Conservation (phyloP, 2,329 filamentous ascomycete genomes). For the Fusarium transvaalense region DNA sequence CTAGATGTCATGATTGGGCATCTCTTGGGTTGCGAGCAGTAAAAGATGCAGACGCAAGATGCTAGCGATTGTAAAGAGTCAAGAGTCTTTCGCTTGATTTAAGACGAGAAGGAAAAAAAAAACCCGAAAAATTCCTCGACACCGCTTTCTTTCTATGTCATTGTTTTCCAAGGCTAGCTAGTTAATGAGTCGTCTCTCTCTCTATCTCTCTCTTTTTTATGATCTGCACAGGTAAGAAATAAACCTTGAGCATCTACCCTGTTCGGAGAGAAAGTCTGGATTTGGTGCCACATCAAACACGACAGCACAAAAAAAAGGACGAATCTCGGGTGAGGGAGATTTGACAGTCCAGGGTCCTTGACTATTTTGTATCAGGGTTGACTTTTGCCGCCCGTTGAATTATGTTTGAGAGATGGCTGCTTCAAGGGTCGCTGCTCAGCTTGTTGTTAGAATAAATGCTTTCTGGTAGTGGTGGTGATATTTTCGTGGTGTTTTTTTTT, state of each 20-base stretch:
- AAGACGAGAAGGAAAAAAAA: slow-evolving; percentile 25
- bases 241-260: slow-evolving; percentile 24
- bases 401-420: slow-evolving; percentile 17
- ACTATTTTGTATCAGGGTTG: slow-evolving; percentile 18
- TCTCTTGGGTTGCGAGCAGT: slow-evolving; percentile 12
- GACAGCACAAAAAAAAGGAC: background rate
- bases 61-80: slow-evolving; percentile 12
- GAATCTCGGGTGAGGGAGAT: slow-evolving; percentile 27
- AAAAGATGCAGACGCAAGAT: slow-evolving; percentile 2
- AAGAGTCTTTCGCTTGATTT: slow-evolving; percentile 17
- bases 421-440: slow-evolving; percentile 17
- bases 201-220: slow-evolving; percentile 16
- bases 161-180: background rate
- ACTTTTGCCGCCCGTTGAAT: slow-evolving; percentile 26
- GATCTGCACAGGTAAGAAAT: slow-evolving; percentile 40
- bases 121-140: slow-evolving; percentile 31
- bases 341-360: slow-evolving; percentile 37
- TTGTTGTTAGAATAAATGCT: background rate
- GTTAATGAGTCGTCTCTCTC: background rate
- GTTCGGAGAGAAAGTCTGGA: slow-evolving; percentile 10
- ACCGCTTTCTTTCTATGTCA: slow-evolving; percentile 40
- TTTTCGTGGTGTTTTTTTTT: slow-evolving; percentile 33
- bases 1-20: slow-evolving; percentile 30
- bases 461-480: slow-evolving; percentile 6
- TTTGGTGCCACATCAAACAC: slow-evolving; percentile 30